Evolutionary conservation across 2,329 filamentous ascomycete species (phyloP), one percentile per base, ranked within the genome.

Genomic region (Akanthomyces lecanii): DNA sequence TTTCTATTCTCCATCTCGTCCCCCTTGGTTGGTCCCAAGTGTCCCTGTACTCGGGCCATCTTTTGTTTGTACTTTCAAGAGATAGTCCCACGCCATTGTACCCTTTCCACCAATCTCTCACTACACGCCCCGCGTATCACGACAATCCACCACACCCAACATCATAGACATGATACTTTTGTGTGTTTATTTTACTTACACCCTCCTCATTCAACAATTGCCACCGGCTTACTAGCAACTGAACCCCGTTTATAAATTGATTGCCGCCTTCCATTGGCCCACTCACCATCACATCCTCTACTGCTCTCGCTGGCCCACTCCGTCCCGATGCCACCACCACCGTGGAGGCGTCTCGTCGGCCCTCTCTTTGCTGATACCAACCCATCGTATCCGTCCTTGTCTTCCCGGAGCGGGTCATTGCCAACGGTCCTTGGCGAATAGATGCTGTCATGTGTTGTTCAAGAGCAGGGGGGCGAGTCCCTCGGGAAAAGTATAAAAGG

Each of bases 401-500:
- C n/a, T 33, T 68, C 64, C 67, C 69, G 71, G 71, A 75, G 79
- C 77, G 80, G 80, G 79, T 78, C 76, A 71, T 59, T 64, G 69
- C 65, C 69, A 66, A 45, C 65, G 66, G 65, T 65, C 60, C 73
- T 70, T 67, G 71, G 75, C 78, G 78, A 81, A 80, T 80, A 70
- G 73, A 77, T 72, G 11, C 73, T 71, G 68, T 69, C 69, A 70
- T 72, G 68, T 75, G 72, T 77, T 80, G 77, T 80, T 76, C 75
- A 73, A 71, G 70, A 74, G 68, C 73, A 69, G 65, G 68, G 72
- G 71, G 72, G 69, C 72, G 70, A 68, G 68, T 66, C 65, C 65
- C 28, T 53, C 53, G 36, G 14, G 71, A 84, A 80, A 83, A 80
- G 78, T 88, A 88, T 88, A 88, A 88, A 88, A 86, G 77, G 83